These are phyloP conservation scores for Nothophaeocryptopus gaeumannii DNA, from an alignment of 2,329 filamentous ascomycete species.

Conservation along the genomic window DNA sequence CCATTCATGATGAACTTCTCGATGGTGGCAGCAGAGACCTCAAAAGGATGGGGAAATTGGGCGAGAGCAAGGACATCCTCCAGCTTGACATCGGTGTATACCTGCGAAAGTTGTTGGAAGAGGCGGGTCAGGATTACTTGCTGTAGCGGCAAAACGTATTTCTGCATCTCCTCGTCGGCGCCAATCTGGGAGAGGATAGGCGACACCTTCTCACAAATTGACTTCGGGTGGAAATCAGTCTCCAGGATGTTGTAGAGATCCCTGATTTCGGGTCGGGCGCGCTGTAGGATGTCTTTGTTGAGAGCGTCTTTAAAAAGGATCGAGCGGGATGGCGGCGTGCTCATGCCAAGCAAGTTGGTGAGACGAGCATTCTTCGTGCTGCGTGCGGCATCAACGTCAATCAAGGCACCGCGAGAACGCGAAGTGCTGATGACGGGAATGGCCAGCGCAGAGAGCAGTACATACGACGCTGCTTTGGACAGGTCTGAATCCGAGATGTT, in stretches of 20 bases:
- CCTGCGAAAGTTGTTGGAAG: conserved; percentile 98
- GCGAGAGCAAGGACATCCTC: conserved; percentile 90
- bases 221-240: conserved; percentile 97
- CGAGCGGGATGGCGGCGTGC: conserved; percentile 79
- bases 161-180: conserved; percentile 90
- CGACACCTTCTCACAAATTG: conserved; percentile 98
- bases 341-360: conserved; percentile 93
- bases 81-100: conserved; percentile 96
- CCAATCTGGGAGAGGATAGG: conserved; percentile 93
- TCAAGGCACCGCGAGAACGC: conserved; percentile 88
- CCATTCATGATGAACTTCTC: conserved; percentile 99
- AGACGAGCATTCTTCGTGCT: conserved; percentile 99
- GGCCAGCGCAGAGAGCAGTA: conserved; percentile 89
- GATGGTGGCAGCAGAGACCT: conserved; percentile 84
- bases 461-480: conserved; percentile 91
- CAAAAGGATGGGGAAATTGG: conserved; percentile 93
- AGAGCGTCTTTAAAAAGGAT: conserved; percentile 93
- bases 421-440: conserved; percentile 99
- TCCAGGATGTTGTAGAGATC: conserved; percentile 98
- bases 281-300: conserved; percentile 90
- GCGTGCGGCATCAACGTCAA: conserved; percentile 93
- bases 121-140: conserved; percentile 97
- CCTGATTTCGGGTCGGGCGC: conserved; percentile 88
- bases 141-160: conserved; percentile 91
- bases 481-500: conserved; percentile 80